Evolutionary conservation across 495 filamentous ascomycete species (phyloP), one percentile per base, ranked within the genome.

Genomic region (Pyrenula massariospora): DNA sequence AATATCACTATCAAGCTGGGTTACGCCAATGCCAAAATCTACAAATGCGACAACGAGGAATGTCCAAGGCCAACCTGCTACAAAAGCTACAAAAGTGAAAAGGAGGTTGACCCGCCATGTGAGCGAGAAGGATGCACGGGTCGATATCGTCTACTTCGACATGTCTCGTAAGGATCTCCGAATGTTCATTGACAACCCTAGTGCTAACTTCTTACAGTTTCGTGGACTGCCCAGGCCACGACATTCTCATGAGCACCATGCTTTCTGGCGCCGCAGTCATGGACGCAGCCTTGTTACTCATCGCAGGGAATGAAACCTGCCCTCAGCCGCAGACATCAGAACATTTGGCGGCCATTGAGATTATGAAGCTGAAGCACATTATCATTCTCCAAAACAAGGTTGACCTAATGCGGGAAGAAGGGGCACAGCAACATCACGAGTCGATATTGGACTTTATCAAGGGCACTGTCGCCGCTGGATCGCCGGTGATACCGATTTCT

Each of bases 191-290:
- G 20, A 12, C 22, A 53, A 55, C 36, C 3, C 23, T 48, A 48
- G 25, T 24, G 51, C 21, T 52, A 50, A 67, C 63, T 19, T 53
- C 52, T 47, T 20, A 52, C 57, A 90, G 84, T 15, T 98, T 98
- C 70, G 94, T 98, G 57, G 93, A 98, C 72, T 98, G 93, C 80
- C 93, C 93, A 36, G 93, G 93, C 72, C 93, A 98, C 85, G 93
- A 98, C 74, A 98, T 98, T 89, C 90, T 98, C 66, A 98, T 98
- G 93, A 96, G 91, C 72, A 98, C 93, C 58, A 98, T 97, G 93
- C 84, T 97, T 74, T 98, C 93, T 68, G 94, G 93, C 66, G 93
- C 93, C 64, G 93, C 93, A 49, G 93, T 98, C 78, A 98, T 98
- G 93, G 93, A 98, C 70, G 93, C 93, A 53, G 94, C 94, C 25